These are phyloP conservation scores for Macrocybe gigantea DNA, from an alignment of 768 basidiomycete genomes.

Conservation along the genomic window DNA sequence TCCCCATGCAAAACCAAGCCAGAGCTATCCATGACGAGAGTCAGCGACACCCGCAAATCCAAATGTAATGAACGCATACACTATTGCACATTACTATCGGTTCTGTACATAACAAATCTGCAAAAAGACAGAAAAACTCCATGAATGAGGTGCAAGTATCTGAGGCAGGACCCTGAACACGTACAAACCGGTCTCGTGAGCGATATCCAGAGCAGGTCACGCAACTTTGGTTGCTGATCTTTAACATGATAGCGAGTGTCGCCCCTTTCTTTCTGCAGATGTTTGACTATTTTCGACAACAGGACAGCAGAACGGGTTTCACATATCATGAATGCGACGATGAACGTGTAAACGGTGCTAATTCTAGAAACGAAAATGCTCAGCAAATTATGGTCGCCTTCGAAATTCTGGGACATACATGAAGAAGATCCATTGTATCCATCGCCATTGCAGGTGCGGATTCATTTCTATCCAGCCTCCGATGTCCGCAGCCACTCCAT, in stretches of 20 bases:
- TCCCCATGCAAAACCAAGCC: constrained; percentile 75
- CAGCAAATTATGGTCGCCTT: too few species aligned
- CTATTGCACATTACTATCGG: constrained; percentile 71
- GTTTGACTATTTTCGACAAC: constrained; percentile 58
- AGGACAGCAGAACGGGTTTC: constrained; percentile 76
- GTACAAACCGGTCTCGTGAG: constrained; percentile 67
- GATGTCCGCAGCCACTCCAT: constrained; percentile 56
- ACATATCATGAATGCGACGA: constrained; percentile 49
- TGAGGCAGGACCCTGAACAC: constrained; percentile 19
- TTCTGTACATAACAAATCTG: constrained; percentile 66
- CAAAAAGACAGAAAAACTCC: too few species aligned
- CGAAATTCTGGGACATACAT: too few species aligned
- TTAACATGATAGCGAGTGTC: constrained; percentile 60
- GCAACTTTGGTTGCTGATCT: constrained; percentile 49
- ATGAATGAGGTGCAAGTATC: background rate
- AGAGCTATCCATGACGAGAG: too few species aligned
- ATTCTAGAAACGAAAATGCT: too few species aligned
- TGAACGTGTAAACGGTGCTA: constrained; percentile 41
- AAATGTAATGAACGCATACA: too few species aligned
- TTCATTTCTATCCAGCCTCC: constrained; percentile 67
- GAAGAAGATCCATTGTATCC: constrained; percentile 80
- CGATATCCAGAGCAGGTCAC: constrained; percentile 58
- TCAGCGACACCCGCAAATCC: too few species aligned
- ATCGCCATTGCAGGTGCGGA: constrained; percentile 58
- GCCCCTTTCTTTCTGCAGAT: constrained; percentile 59